Conservation (phyloP, 495 filamentous ascomycete genomes). For the Penicillium chermesinum region DNA sequence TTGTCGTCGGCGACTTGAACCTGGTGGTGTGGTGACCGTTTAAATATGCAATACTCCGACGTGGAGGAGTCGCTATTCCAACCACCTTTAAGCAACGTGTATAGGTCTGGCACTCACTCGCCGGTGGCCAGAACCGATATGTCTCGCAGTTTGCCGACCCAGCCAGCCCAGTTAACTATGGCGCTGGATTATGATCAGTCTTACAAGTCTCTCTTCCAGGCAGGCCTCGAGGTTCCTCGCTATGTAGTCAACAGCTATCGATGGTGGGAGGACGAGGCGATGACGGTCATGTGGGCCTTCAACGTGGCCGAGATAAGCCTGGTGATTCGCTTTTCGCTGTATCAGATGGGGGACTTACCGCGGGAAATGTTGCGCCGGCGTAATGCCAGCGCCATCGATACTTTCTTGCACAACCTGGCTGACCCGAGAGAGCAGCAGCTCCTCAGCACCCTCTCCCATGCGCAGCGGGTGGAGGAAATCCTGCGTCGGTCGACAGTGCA, state of each 20-base stretch:
- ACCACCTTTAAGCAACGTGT: conserved; percentile 5
- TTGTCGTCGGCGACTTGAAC: conserved; percentile 3
- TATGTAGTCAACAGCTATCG: conserved; percentile 28
- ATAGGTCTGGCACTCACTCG: not conserved
- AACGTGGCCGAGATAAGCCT: conserved; percentile 35
- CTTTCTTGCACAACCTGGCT: conserved; percentile 26
- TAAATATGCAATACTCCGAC: conserved; percentile 19
- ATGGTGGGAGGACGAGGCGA: conserved; percentile 45
- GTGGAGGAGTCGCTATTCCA: conserved; percentile 9
- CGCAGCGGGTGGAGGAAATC: conserved; percentile 44
- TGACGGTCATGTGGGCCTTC: conserved; percentile 38
- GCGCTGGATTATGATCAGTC: conserved; percentile 7
- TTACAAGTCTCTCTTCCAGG: conserved; percentile 32
- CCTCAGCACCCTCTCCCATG: conserved; percentile 27
- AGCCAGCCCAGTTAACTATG: not conserved
- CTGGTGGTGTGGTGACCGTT: conserved; percentile 7
- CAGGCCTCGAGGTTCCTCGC: conserved; percentile 27
- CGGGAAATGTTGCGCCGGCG: conserved; percentile 32
- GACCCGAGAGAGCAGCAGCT: conserved; percentile 24
- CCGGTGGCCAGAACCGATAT: conserved; percentile 4
- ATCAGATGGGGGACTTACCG: conserved; percentile 30
- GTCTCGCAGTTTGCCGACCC: conserved; percentile 3
- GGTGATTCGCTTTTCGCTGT: conserved; percentile 37
- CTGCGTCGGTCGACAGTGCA: conserved; percentile 26
- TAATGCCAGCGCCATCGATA: conserved; percentile 27